These are phyloP conservation scores for Termitomyces sp. DNA, from an alignment of 768 basidiomycete species.

Conservation along the genomic window DNA sequence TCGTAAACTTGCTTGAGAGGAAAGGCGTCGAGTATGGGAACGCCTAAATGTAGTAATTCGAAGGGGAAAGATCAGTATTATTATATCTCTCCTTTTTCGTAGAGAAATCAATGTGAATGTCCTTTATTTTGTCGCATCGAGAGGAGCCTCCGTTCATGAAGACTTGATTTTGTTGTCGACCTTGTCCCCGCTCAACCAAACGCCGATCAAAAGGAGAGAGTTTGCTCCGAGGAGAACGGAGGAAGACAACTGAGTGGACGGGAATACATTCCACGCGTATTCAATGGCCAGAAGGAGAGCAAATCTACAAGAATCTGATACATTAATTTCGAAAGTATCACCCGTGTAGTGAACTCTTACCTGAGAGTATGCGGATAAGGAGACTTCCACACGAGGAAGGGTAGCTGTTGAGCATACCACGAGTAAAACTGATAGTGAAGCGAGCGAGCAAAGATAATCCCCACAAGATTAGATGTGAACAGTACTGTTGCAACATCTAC, in stretches of 20 bases:
- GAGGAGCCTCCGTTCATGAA: background rate
- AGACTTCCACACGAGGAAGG: constrained; percentile 77
- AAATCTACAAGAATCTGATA: constrained; percentile 37
- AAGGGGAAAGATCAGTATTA: background rate
- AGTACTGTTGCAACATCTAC: constrained; percentile 76
- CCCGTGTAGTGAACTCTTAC: constrained; percentile 32
- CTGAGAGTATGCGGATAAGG: constrained; percentile 55
- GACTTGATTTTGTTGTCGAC: constrained; percentile 8
- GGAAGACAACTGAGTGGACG: constrained; percentile 54
- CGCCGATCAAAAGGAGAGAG: constrained; percentile 22
- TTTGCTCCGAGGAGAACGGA: constrained; percentile 23
- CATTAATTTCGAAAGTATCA: constrained; percentile 3
- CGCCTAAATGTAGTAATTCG: background rate
- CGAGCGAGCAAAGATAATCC: constrained; percentile 88
- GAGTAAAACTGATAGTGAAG: constrained; percentile 98
- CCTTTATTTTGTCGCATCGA: background rate
- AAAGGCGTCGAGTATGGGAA: background rate
- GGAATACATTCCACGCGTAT: constrained; percentile 86
- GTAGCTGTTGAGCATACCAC: constrained; percentile 93
- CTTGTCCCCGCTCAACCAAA: constrained; percentile 24
- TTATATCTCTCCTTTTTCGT: background rate
- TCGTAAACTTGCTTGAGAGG: background rate
- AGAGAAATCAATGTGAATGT: background rate
- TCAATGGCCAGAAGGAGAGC: constrained; percentile 59
- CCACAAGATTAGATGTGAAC: constrained; percentile 89